Evolutionary conservation across 2,329 filamentous ascomycete species (phyloP).

Genomic region (Sclerotinia glacialis): DNA sequence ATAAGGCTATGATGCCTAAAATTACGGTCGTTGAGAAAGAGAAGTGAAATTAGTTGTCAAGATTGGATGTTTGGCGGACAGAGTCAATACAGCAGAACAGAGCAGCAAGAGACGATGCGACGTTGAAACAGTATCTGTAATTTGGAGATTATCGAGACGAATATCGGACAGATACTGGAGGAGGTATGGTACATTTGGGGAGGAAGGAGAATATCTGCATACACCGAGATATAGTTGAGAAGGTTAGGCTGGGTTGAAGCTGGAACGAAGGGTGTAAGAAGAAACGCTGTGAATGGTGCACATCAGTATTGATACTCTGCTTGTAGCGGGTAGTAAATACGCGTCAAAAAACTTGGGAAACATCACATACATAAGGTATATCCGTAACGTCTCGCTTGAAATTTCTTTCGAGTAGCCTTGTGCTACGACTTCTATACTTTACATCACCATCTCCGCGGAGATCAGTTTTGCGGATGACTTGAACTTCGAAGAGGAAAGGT

Average conservation of each 20-base stretch:
- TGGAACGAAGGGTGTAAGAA: neutral
- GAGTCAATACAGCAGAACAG: neutral
- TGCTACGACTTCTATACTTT: neutral
- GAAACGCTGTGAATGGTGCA: neutral
- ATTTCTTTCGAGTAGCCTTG: too few species aligned
- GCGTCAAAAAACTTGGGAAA: neutral
- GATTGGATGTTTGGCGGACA: neutral
- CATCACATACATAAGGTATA: neutral
- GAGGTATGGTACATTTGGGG: neutral
- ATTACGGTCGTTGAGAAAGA: conserved; percentile 59
- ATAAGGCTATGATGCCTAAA: conserved; percentile 67
- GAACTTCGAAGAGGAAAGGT: neutral
- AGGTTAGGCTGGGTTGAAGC: neutral
- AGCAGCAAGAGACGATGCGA: neutral
- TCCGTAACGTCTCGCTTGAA: neutral
- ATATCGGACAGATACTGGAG: neutral
- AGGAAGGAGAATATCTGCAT: neutral
- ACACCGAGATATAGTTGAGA: neutral
- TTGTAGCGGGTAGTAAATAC: neutral
- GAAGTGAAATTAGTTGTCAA: neutral
- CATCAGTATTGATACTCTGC: neutral
- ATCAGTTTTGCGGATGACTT: too few species aligned
- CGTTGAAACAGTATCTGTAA: neutral
- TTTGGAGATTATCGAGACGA: neutral
- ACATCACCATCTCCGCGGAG: neutral